Evolutionary conservation across 2,329 filamentous ascomycete genomes (phyloP).

Genomic region (Colletotrichum horii): DNA sequence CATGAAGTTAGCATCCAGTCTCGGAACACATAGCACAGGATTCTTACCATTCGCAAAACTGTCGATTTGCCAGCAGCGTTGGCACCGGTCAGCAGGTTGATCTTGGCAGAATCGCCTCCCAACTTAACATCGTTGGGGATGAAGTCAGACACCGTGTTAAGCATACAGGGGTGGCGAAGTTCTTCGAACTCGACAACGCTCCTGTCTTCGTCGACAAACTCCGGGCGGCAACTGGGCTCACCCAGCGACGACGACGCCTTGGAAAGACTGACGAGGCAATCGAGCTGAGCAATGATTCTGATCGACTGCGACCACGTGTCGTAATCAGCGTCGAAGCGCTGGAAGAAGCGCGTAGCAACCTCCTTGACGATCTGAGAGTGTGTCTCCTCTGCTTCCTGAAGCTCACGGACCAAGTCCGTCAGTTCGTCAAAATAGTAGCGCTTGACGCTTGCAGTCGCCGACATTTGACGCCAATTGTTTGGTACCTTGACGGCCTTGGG

Average conservation of each 20-base stretch:
- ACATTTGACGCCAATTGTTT: slow-evolving; percentile 94
- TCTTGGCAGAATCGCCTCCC: slow-evolving; percentile 80
- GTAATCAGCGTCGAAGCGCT: slow-evolving; percentile 88
- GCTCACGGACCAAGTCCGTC: slow-evolving; percentile 78
- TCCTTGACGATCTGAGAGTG: slow-evolving; percentile 91
- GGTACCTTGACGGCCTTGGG: slow-evolving; percentile 87
- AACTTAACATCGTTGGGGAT: slow-evolving; percentile 94
- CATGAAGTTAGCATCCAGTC: slow-evolving; percentile 26
- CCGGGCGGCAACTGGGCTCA: slow-evolving; percentile 84
- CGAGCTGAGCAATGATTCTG: slow-evolving; percentile 87
- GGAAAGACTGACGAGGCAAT: slow-evolving; percentile 92
- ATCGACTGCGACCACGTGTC: slow-evolving; percentile 87
- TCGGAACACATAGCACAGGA: too few relatives aligned
- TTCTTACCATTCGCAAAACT: slow-evolving; percentile 84
- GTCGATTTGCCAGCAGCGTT: slow-evolving; percentile 99
- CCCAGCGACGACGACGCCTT: slow-evolving; percentile 86
- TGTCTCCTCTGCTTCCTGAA: slow-evolving; percentile 93
- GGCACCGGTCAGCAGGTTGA: slow-evolving; percentile 91
- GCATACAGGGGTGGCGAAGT: slow-evolving; percentile 93
- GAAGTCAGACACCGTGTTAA: slow-evolving; percentile 87
- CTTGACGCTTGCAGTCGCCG: slow-evolving; percentile 86
- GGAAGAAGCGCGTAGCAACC: slow-evolving; percentile 82
- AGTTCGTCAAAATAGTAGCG: slow-evolving; percentile 92
- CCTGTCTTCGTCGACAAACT: slow-evolving; percentile 84
- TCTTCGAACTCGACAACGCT: slow-evolving; percentile 92